Percentiles rank a stretch among this genome's conserved stretches.
Evolutionary conservation across 1,284 basidiomycete genomes (phyloP).

Genomic region (Apiotrichum akiyoshidainum): DNA sequence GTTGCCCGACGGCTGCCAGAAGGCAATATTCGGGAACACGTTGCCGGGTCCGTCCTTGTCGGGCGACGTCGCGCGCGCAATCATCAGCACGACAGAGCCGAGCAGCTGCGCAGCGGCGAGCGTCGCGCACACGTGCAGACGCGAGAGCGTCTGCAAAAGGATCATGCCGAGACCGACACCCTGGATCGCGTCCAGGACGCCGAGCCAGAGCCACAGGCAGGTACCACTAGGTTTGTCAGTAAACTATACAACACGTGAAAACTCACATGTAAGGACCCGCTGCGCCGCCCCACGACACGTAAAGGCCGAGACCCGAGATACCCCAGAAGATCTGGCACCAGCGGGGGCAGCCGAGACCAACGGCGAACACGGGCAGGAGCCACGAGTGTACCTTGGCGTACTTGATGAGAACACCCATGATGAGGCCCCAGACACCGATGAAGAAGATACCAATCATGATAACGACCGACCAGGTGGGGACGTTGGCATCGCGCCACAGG

Average conservation of each 20-base stretch:
- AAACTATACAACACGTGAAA: neutral
- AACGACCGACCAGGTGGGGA: conserved; percentile 76
- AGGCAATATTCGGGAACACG: conserved; percentile 86
- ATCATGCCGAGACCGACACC: conserved; percentile 93
- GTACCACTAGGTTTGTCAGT: conserved; percentile 55
- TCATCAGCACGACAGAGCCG: conserved; percentile 51
- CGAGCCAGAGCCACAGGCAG: conserved; percentile 87
- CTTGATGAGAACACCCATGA: conserved; percentile 71
- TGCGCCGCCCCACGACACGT: conserved; percentile 83
- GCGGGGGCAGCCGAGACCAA: conserved; percentile 81
- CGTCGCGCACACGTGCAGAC: conserved; percentile 86
- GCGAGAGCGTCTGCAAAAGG: conserved; percentile 83
- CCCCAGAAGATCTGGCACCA: conserved; percentile 74
- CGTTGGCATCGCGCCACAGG: conserved; percentile 72
- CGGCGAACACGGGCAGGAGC: conserved; percentile 87
- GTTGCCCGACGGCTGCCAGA: conserved; percentile 69
- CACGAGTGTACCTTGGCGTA: conserved; percentile 90
- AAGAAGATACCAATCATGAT: conserved; percentile 79
- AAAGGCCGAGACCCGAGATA: conserved; percentile 56
- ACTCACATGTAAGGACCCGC: conserved; percentile 71
- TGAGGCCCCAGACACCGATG: conserved; percentile 72
- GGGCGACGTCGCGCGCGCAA: conserved; percentile 50
- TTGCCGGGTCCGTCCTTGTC: conserved; percentile 68
- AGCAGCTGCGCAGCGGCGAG: conserved; percentile 72
- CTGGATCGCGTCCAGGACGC: conserved; percentile 85